Evolutionary conservation across 306 rosid species (phyloP).

Genomic region (Pterocarpus santalinus): DNA sequence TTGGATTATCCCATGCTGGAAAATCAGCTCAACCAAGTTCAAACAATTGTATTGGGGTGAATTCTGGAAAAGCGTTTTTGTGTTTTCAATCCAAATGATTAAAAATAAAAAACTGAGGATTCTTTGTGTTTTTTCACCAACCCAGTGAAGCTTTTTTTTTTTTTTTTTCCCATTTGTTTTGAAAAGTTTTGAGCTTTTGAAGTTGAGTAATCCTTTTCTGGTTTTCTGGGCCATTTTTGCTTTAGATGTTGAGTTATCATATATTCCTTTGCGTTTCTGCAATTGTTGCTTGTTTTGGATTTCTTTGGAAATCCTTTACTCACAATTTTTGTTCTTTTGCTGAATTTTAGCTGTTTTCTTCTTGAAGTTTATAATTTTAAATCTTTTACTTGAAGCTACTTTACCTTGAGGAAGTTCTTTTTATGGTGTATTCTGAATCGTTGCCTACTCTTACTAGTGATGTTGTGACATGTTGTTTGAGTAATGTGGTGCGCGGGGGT

Average conservation of each 20-base stretch:
- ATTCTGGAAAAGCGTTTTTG: neutral
- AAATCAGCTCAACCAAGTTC: constrained; percentile 31
- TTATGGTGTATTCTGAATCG: neutral
- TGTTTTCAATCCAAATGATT: constrained; percentile 2
- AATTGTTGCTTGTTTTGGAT: constrained; percentile 58
- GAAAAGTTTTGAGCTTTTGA: constrained; percentile 28
- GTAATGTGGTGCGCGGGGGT: constrained; percentile 50
- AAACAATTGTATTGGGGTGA: constrained; percentile 15
- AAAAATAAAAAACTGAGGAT: neutral
- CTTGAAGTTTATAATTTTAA: constrained; percentile 38
- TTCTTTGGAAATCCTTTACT: constrained; percentile 62
- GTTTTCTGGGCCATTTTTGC: neutral
- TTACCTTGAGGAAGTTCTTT: constrained; percentile 40
- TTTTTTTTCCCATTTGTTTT: neutral
- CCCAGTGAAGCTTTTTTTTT: constrained; percentile 34
- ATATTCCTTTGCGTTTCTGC: constrained; percentile 50
- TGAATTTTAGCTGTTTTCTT: constrained; percentile 43
- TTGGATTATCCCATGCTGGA: constrained; percentile 22
- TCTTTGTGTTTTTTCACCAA: neutral
- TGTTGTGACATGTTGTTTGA: constrained; percentile 37
- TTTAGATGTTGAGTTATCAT: constrained; percentile 20
- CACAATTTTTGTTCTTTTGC: constrained; percentile 44
- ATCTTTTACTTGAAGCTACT: constrained; percentile 51
- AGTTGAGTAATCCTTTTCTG: constrained; percentile 14
- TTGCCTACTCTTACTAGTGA: constrained; percentile 45